These are phyloP conservation scores for Stachybotrys chartarum DNA, from an alignment of 2,329 filamentous ascomycete species.

Conservation along the genomic window DNA sequence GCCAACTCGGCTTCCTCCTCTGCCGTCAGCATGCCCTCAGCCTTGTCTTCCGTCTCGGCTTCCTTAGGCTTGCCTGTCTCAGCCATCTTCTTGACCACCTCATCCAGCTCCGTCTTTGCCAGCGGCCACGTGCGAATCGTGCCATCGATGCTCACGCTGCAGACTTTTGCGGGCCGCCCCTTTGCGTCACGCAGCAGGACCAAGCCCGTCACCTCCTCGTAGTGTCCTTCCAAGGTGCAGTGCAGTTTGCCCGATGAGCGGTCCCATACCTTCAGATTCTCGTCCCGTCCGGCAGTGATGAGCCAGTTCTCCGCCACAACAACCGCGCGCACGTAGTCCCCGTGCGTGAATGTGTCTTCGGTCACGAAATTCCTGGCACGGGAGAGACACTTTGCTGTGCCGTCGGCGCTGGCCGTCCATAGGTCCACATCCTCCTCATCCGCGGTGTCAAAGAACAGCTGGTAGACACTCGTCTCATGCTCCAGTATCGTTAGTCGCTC, in stretches of 20 bases:
- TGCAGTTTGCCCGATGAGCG: slow-evolving; percentile 62
- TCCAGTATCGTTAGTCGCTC: slow-evolving; percentile 54
- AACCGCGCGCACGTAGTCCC: slow-evolving; percentile 84
- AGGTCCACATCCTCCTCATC: slow-evolving; percentile 62
- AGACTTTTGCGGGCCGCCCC: slow-evolving; percentile 41
- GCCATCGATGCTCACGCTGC: slow-evolving; percentile 84
- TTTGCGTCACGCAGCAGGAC: slow-evolving; percentile 45
- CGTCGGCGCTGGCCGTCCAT: slow-evolving; percentile 92
- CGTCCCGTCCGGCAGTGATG: slow-evolving; percentile 82
- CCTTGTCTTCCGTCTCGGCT: slow-evolving; percentile 34
- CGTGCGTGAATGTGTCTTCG: slow-evolving; percentile 70
- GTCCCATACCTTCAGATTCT: slow-evolving; percentile 90
- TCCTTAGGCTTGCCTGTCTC: slow-evolving; percentile 46
- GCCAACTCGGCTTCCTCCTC: slow-evolving; percentile 93
- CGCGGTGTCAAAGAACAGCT: slow-evolving; percentile 60
- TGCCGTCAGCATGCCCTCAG: slow-evolving; percentile 58
- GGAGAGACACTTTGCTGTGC: slow-evolving; percentile 73
- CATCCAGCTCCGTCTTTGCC: slow-evolving; percentile 49
- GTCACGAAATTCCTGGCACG: slow-evolving; percentile 60
- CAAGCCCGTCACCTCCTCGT: slow-evolving; percentile 83
- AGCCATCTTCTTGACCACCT: slow-evolving; percentile 35
- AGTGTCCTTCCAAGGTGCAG: slow-evolving; percentile 76
- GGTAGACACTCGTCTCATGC: slow-evolving; percentile 89
- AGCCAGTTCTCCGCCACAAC: slow-evolving; percentile 70
- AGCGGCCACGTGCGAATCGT: slow-evolving; percentile 83